Conservation (phyloP, 495 filamentous ascomycete genomes). For the Podospora australis region DNA sequence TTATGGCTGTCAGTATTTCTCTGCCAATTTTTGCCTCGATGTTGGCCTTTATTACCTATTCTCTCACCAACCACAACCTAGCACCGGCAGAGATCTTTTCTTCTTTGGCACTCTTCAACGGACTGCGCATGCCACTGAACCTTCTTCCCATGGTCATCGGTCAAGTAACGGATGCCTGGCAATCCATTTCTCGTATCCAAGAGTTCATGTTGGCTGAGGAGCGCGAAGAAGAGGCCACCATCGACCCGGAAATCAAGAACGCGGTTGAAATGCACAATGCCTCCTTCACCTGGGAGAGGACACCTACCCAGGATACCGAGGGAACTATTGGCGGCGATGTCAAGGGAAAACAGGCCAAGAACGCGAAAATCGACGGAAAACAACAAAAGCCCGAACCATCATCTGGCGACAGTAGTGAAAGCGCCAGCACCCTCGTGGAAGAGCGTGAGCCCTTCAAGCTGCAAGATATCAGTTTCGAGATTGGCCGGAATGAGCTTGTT, state of each 20-base stretch:
- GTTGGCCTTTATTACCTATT: slow-evolving; percentile 90
- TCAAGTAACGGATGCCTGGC: slow-evolving; percentile 81
- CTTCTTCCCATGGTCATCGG: slow-evolving; percentile 82
- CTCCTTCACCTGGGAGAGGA: slow-evolving; percentile 89
- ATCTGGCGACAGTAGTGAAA: slow-evolving; percentile 33
- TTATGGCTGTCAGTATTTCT: slow-evolving; percentile 67
- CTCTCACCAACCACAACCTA: slow-evolving; percentile 63
- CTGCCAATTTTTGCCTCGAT: slow-evolving; percentile 90
- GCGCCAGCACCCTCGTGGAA: slow-evolving; percentile 48
- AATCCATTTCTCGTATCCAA: slow-evolving; percentile 75
- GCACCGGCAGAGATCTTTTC: slow-evolving; percentile 80
- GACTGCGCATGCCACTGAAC: slow-evolving; percentile 81
- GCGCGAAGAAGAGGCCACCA: slow-evolving; percentile 62
- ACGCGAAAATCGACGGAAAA: slow-evolving; percentile 40
- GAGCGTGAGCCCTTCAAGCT: slow-evolving; percentile 74
- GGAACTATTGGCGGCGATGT: slow-evolving; percentile 25
- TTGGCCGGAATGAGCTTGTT: slow-evolving; percentile 76
- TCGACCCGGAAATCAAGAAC: slow-evolving; percentile 53
- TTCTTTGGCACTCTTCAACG: slow-evolving; percentile 88
- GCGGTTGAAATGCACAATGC: slow-evolving; percentile 69
- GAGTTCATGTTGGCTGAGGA: slow-evolving; percentile 85
- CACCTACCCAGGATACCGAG: slow-evolving; percentile 55
- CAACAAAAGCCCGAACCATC: slow-evolving; percentile 24
- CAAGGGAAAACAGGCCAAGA: slow-evolving; percentile 33
- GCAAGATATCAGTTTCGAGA: slow-evolving; percentile 61